Base-by-base conservation (phyloP, 345 rosid species). In the Hypericum perforatum region DNA sequence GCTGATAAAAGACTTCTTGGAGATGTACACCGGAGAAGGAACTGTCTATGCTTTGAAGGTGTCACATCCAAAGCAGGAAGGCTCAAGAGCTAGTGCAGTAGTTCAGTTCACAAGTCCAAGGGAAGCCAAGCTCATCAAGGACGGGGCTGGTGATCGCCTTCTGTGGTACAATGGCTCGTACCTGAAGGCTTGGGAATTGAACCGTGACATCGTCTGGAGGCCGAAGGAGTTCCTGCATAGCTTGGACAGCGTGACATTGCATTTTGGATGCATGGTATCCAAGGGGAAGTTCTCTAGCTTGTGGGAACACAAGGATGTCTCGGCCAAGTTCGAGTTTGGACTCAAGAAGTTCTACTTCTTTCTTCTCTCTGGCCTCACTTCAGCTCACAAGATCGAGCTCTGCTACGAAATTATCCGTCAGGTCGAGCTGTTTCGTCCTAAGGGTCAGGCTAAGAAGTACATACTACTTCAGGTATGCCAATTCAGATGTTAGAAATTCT, bases 331-430 rank as follows among this genome's bases (percentile, higher is more conserved):
- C 41, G 88, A 94, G n/a, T 58, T 14, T 2, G 76, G 75, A 62
- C 64, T 69, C 81, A 52, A 80, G 55, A 81, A 50, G 40, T 53
- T 83, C 13, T 67, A 71, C 54, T 83, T 89, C 49, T 29, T 60
- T 0, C 40, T 86, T 41, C 61, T 70, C 43, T 56, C 78, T 70
- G 16, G 6, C 40, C 15, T 11, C 0, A 45, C 11, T 3, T 73
- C 79, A 0, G 80, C 59, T 0, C 68, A 84, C 61, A 84, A 76
- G 60, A 91, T 90, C 5, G 87, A 77, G 69, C 84, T 86, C 42
- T 71, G 71, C 29, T 78, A 78, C 29, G 97, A 90, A 42, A 86
- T 79, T 45, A 65, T 90, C 22, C 86, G 96, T 91, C 79, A 74
- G 73, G 74, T 86, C 11, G 77, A 80, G 78, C 66, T 80, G 15